These are phyloP conservation scores for Lumnitzera littorea DNA, from an alignment of 345 rosid species.

Conservation along the genomic window DNA sequence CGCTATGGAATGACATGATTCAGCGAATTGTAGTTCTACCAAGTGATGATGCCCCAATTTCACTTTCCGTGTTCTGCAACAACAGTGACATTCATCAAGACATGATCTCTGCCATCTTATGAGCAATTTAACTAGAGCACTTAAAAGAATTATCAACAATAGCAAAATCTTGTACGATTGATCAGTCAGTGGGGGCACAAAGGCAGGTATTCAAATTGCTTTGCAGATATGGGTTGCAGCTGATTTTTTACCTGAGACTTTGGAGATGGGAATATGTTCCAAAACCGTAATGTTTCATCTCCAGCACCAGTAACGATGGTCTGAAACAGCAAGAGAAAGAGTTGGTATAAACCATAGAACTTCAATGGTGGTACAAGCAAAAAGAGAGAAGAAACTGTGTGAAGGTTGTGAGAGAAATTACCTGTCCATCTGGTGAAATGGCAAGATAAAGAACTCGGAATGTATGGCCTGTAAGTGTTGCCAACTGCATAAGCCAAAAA, in stretches of 20 bases:
- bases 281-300: conserved; percentile 92
- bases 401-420: conserved; percentile 15
- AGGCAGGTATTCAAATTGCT: not conserved
- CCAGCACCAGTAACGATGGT: conserved; percentile 99
- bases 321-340: conserved; percentile 24
- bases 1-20: not conserved
- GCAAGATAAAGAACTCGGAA: conserved; percentile 97
- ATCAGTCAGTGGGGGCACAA: not conserved
- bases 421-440: conserved; percentile 99
- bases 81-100: not conserved
- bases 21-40: conserved; percentile 83
- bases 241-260: conserved; percentile 68
- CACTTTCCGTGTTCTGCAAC: conserved; percentile 63
- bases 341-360: not conserved
- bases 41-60: conserved; percentile 68
- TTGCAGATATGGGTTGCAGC: not conserved
- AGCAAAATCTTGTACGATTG: too few species aligned
- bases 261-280: conserved; percentile 97
- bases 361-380: not conserved
- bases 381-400: not conserved
- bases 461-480: conserved; percentile 93
- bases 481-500: conserved; percentile 51
- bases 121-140: not conserved
- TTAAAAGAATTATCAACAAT: not conserved
- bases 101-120: not conserved